phyloP scores from a whole-genome alignment of 106 monocot species.

The Dactylorhiza incarnata region DNA sequence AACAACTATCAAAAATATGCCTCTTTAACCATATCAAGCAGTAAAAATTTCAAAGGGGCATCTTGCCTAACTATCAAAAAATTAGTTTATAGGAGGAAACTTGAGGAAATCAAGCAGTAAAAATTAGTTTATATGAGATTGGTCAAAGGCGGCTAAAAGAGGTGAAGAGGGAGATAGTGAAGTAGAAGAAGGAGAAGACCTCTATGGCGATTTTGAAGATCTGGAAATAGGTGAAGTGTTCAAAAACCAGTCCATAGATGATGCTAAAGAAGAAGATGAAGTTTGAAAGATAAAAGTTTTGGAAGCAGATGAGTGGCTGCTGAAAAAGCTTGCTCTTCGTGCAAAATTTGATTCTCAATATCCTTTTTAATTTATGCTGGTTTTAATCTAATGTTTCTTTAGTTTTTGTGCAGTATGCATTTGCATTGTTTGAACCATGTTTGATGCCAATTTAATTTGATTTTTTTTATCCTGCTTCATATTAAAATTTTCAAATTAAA shows the following conservation, averaged over 20 bases:
- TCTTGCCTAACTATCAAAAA: too few species aligned
- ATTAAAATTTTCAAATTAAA: neutral
- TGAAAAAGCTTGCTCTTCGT: slow-evolving; percentile 92
- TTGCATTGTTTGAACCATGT: neutral
- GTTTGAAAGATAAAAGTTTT: slow-evolving; percentile 11
- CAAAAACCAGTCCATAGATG: slow-evolving; percentile 15
- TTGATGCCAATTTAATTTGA: neutral
- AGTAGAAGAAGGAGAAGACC: slow-evolving; percentile 30
- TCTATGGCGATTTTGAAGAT: slow-evolving; percentile 88
- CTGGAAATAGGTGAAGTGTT: slow-evolving; percentile 62
- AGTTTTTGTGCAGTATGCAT: neutral
- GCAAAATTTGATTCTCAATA: slow-evolving; percentile 91
- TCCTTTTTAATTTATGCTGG: slow-evolving; percentile 32
- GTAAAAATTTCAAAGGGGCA: too few species aligned
- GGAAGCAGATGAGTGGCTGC: slow-evolving; percentile 56
- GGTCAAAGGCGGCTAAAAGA: slow-evolving; percentile 68
- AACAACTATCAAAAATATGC: too few species aligned
- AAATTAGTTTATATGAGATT: slow-evolving; percentile 84
- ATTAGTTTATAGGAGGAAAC: too few species aligned
- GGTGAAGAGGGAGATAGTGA: slow-evolving; percentile 38
- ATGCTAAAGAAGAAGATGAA: slow-evolving; percentile 19
- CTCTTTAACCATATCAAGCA: too few species aligned
- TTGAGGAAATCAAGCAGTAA: too few species aligned
- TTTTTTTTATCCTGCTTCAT: neutral
- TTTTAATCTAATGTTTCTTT: neutral